phyloP scores from a whole-genome alignment of 1,284 basidiomycete species.

The Puccinia coronata region DNA sequence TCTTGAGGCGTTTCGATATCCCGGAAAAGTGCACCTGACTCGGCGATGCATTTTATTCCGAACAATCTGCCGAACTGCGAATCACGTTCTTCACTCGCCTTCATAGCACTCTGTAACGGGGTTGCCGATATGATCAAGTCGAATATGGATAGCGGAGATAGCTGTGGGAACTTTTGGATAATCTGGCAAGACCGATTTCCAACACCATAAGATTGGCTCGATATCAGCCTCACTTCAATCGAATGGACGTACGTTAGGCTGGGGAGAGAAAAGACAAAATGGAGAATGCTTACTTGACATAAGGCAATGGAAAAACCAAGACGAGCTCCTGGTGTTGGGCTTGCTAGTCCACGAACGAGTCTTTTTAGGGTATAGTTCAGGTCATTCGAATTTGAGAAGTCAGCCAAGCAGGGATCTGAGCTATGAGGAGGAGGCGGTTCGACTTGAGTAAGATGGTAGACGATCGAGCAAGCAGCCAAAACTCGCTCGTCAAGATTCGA shows the following conservation, averaged over 20 bases:
- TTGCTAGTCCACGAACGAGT: constrained; percentile 58
- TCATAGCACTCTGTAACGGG: constrained; percentile 53
- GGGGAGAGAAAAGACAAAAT: too few species aligned
- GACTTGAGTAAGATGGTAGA: constrained; percentile 23
- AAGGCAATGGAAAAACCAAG: constrained; percentile 58
- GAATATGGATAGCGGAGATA: constrained; percentile 55
- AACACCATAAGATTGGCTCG: background rate
- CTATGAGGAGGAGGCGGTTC: background rate
- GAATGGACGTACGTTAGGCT: background rate
- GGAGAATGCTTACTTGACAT: constrained; percentile 52
- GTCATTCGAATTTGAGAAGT: constrained; percentile 50
- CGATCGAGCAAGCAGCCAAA: constrained; percentile 39
- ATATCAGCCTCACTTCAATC: background rate
- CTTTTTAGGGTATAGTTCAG: constrained; percentile 57
- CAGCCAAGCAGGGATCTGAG: background rate
- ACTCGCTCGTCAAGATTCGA: constrained; percentile 33
- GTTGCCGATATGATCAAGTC: constrained; percentile 52
- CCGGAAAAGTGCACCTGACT: constrained; percentile 55
- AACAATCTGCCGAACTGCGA: constrained; percentile 58
- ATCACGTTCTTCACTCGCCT: constrained; percentile 57
- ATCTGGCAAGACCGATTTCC: constrained; percentile 50
- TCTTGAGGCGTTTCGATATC: background rate
- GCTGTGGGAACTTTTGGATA: constrained; percentile 52
- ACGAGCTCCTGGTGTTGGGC: constrained; percentile 57
- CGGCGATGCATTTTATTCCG: constrained; percentile 56